phyloP scores from a whole-genome alignment of 1,284 basidiomycete genomes.

The Vanrija sp. region DNA sequence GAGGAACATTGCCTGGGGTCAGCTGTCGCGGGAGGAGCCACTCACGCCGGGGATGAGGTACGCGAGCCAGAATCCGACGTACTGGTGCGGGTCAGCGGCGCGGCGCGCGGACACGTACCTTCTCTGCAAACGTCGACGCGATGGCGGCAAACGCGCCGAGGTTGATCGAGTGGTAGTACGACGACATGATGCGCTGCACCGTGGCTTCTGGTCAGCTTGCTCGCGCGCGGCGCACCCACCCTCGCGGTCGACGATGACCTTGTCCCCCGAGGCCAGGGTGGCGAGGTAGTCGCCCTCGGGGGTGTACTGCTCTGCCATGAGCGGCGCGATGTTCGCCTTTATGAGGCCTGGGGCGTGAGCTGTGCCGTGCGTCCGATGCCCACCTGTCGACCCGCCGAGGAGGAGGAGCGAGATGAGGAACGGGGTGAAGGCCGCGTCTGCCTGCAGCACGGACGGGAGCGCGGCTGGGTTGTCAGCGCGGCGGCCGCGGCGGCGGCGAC shows the following conservation, averaged over 20 bases:
- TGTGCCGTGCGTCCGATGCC: neutral
- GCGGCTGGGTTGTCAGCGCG: conserved; percentile 8
- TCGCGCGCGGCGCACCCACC: conserved; percentile 2
- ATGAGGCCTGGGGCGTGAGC: conserved; percentile 15
- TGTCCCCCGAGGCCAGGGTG: conserved; percentile 9
- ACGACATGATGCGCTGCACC: conserved; percentile 27
- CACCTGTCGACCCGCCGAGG: conserved; percentile 17
- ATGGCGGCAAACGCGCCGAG: conserved; percentile 25
- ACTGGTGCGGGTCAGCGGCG: neutral
- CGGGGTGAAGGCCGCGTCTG: conserved; percentile 11
- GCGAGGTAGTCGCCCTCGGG: conserved; percentile 10
- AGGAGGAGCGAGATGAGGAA: conserved; percentile 14
- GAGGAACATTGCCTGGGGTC: conserved; percentile 17
- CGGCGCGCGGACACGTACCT: neutral
- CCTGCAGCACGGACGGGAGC: conserved; percentile 12
- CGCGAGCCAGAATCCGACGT: conserved; percentile 24
- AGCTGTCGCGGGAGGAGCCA: neutral
- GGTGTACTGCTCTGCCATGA: conserved; percentile 25
- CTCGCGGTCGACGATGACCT: conserved; percentile 21
- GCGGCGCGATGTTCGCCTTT: conserved; percentile 23
- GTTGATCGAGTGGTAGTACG: conserved; percentile 28
- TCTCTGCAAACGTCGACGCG: conserved; percentile 28
- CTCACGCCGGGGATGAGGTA: conserved; percentile 20
- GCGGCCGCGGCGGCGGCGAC: neutral
- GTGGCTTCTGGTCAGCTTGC: conserved; percentile 14